These are phyloP conservation scores for Tolypocladium tundrense DNA, from an alignment of 2,329 filamentous ascomycete genomes.

Conservation along the genomic window DNA sequence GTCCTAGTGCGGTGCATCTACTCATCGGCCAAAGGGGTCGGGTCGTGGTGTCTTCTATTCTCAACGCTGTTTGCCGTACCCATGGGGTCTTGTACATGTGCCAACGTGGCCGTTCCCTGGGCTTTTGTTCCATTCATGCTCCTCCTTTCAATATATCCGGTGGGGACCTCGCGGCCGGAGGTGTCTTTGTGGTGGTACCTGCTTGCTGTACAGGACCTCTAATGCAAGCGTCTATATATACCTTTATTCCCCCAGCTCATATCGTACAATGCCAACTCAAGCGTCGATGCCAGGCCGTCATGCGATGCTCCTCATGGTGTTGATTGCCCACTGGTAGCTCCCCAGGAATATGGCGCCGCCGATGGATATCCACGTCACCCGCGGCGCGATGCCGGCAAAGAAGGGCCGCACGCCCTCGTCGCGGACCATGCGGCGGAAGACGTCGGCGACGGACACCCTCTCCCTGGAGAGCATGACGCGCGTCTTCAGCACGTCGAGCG, in stretches of 20 bases:
- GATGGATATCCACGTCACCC: constrained; percentile 89
- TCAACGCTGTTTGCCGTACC: background rate
- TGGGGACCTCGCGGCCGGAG: background rate
- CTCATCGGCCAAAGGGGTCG: background rate
- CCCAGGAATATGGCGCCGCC: constrained; percentile 92
- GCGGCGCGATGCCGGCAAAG: constrained; percentile 67
- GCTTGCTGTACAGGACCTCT: background rate
- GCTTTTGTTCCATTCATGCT: background rate
- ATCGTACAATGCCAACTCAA: constrained; percentile 4
- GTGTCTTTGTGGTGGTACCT: background rate
- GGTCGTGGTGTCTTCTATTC: background rate
- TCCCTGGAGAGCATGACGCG: constrained; percentile 81
- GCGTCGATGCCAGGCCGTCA: background rate
- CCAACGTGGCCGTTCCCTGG: background rate
- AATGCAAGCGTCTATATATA: constrained; percentile 2
- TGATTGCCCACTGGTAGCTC: constrained; percentile 82
- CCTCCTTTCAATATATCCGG: background rate
- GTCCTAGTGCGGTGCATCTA: background rate
- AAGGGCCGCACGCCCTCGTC: constrained; percentile 58
- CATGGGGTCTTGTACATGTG: background rate
- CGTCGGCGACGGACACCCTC: constrained; percentile 44
- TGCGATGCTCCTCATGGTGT: constrained; percentile 41
- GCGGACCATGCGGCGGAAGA: constrained; percentile 55
- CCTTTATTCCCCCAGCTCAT: background rate
- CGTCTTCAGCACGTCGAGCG: constrained; percentile 93